Percentiles rank a stretch among this genome's conserved stretches.
These are phyloP conservation scores for Knufia fluminis DNA, from an alignment of 2,329 filamentous ascomycete species.

Conservation along the genomic window DNA sequence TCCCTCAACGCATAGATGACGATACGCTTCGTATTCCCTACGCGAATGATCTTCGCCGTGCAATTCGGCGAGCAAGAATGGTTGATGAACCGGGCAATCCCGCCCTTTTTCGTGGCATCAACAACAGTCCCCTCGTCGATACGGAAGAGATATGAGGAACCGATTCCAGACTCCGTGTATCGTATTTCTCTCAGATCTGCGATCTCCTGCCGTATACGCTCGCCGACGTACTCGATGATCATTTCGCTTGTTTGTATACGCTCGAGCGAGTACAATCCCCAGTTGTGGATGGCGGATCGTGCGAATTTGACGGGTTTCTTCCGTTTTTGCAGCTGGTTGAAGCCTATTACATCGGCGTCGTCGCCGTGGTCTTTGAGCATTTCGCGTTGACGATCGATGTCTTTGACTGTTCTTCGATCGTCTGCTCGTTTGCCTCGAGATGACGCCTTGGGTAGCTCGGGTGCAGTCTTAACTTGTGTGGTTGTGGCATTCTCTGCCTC, in stretches of 20 bases:
- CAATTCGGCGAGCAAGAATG: slow-evolving; percentile 96
- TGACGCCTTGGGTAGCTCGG: slow-evolving; percentile 73
- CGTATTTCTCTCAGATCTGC: slow-evolving; percentile 89
- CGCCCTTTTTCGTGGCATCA: slow-evolving; percentile 96
- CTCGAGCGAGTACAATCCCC: slow-evolving; percentile 96
- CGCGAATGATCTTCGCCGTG: slow-evolving; percentile 98
- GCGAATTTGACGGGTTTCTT: slow-evolving; percentile 99
- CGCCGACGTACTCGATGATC: slow-evolving; percentile 99
- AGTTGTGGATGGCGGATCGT: slow-evolving; percentile 95
- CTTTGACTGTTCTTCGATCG: slow-evolving; percentile 86
- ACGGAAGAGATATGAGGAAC: slow-evolving; percentile 93
- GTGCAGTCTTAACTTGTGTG: slow-evolving; percentile 62
- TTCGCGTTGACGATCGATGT: slow-evolving; percentile 85
- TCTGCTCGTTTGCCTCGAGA: slow-evolving; percentile 92
- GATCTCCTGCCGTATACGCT: slow-evolving; percentile 93
- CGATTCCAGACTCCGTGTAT: slow-evolving; percentile 93
- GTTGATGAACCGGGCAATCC: slow-evolving; percentile 97
- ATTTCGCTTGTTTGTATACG: slow-evolving; percentile 96
- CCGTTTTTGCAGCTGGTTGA: slow-evolving; percentile 98
- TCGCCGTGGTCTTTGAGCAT: slow-evolving; percentile 63
- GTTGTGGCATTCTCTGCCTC: slow-evolving; percentile 59
- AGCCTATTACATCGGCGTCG: slow-evolving; percentile 75
- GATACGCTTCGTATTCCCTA: slow-evolving; percentile 94
- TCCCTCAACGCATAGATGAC: slow-evolving; percentile 97
- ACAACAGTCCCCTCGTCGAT: slow-evolving; percentile 97